These are phyloP conservation scores for Lactarius hengduanensis DNA, from an alignment of 768 basidiomycete species.

Conservation along the genomic window DNA sequence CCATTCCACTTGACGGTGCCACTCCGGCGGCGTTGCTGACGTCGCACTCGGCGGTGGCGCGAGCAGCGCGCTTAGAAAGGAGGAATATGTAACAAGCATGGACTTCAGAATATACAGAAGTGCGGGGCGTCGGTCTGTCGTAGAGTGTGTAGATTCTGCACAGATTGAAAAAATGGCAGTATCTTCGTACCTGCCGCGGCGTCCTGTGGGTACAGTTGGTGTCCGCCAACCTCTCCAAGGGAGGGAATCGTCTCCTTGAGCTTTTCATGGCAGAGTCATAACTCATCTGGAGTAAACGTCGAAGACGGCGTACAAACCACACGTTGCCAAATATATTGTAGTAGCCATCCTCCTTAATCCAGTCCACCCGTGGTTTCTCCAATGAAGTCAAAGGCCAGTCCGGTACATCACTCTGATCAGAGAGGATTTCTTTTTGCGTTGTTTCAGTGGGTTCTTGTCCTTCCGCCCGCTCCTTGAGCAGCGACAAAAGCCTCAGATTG, in stretches of 20 bases:
- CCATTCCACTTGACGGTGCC: slow-evolving; percentile 78
- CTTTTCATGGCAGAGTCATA: slow-evolving; percentile 38
- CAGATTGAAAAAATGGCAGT: background rate
- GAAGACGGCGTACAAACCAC: slow-evolving; percentile 69
- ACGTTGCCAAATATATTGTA: slow-evolving; percentile 85
- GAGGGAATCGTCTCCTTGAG: slow-evolving; percentile 83
- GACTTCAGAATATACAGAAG: slow-evolving; percentile 70
- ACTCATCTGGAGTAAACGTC: background rate
- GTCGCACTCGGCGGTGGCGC: slow-evolving; percentile 56
- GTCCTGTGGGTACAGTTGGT: slow-evolving; percentile 76
- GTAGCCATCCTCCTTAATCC: slow-evolving; percentile 82
- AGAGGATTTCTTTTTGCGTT: slow-evolving; percentile 61
- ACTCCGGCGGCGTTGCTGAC: slow-evolving; percentile 54
- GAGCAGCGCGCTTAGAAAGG: slow-evolving; percentile 66
- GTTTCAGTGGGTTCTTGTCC: slow-evolving; percentile 37
- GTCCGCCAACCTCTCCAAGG: slow-evolving; percentile 75
- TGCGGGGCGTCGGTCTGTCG: slow-evolving; percentile 72
- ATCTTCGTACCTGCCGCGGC: slow-evolving; percentile 57
- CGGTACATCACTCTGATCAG: slow-evolving; percentile 72
- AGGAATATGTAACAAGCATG: slow-evolving; percentile 76
- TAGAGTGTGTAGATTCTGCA: background rate
- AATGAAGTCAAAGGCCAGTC: slow-evolving; percentile 74
- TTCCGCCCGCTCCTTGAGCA: slow-evolving; percentile 55
- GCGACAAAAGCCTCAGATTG: slow-evolving; percentile 65
- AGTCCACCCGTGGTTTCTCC: slow-evolving; percentile 85